Conservation (phyloP, 495 filamentous ascomycete species). For the Paragyromitra xinjiangensis region DNA sequence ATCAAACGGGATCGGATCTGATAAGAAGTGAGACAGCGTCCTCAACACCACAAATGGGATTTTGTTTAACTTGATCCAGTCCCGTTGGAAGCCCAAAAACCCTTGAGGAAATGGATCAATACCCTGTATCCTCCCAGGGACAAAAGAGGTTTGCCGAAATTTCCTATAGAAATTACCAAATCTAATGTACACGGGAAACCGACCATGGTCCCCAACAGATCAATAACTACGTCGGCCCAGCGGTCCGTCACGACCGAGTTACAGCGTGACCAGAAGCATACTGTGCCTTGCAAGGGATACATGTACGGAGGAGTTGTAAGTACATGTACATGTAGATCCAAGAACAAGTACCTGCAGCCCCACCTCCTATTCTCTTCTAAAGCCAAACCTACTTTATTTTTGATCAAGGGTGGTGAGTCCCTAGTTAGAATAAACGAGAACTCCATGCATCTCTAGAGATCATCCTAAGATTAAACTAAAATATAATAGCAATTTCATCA, state of each 20-base stretch:
- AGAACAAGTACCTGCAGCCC: not conserved
- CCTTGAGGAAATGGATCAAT: not conserved
- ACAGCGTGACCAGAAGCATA: not conserved
- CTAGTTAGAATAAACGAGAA: not conserved
- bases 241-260: not conserved
- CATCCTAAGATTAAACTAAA: too few species aligned
- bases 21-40: slow-evolving; percentile 12
- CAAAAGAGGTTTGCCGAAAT: not conserved
- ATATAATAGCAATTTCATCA: not conserved
- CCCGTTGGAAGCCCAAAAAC: not conserved
- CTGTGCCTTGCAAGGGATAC: not conserved
- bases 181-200: not conserved
- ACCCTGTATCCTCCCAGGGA: not conserved
- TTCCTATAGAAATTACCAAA: not conserved
- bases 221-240: not conserved
- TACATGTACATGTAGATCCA: not conserved
- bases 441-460: too few species aligned
- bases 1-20: not conserved
- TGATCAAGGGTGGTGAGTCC: not conserved
- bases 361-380: not conserved
- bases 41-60: not conserved
- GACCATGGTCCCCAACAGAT: not conserved
- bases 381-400: not conserved
- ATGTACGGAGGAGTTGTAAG: not conserved
- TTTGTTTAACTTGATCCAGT: not conserved